phyloP scores from a whole-genome alignment of 371 early-diverging fungal species.

The Mortierella sp. region DNA sequence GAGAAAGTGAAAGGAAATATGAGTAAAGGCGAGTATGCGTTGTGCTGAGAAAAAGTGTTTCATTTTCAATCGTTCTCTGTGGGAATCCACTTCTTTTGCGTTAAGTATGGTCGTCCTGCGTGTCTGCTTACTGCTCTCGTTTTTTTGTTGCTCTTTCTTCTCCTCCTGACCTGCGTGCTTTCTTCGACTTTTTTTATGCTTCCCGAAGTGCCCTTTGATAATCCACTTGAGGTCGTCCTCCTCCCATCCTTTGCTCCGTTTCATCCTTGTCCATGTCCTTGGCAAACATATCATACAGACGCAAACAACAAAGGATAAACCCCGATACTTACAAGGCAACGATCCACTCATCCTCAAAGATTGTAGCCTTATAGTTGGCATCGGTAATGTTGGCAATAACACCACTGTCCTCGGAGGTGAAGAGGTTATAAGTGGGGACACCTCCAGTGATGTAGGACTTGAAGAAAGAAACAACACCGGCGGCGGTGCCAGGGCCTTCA shows the following conservation, averaged over 20 bases:
- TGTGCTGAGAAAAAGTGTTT: not conserved
- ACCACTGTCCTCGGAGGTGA: constrained; percentile 27
- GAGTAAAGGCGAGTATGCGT: not conserved
- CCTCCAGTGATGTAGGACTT: constrained; percentile 34
- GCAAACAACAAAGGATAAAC: not conserved
- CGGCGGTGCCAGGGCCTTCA: not conserved
- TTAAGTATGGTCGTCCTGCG: not conserved
- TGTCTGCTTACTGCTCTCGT: not conserved
- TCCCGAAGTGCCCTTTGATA: not conserved
- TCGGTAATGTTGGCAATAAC: constrained; percentile 43
- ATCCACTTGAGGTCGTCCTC: not conserved
- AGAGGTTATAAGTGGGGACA: not conserved
- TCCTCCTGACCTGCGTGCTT: not conserved
- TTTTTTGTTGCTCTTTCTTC: not conserved
- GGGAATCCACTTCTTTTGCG: not conserved
- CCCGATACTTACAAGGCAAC: constrained; percentile 48
- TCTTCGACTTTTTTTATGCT: not conserved
- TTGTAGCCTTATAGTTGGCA: constrained; percentile 34
- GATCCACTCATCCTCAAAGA: constrained; percentile 53
- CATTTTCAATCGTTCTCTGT: not conserved
- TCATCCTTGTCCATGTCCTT: not conserved
- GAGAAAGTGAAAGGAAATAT: not conserved
- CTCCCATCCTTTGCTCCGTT: not conserved
- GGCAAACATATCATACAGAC: not conserved
- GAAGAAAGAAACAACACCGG: constrained; percentile 7